Evolutionary conservation across 768 basidiomycete species (phyloP), one percentile per base, ranked within the genome.

Genomic region (Clathrus columnatus): DNA sequence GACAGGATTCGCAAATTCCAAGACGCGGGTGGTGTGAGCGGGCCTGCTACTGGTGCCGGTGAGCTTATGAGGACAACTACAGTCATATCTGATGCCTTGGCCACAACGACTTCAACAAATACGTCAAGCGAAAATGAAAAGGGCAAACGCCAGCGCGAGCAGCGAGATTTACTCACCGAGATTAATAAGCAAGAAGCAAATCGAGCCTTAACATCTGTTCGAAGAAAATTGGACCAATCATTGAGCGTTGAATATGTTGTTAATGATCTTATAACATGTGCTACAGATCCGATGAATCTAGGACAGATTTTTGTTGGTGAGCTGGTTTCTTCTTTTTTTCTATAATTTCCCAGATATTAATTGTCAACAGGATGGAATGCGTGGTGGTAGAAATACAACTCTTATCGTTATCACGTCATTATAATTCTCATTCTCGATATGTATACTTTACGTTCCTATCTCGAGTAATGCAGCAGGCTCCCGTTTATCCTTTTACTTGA

Each of bases 201-300:
- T 67, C 83, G 92, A 29, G 93, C 94, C 0, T 71, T 99, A 59
- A 80, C 72, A 30, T 79, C 82, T 29, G 92, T 98, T 32, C 74
- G 81, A 10, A 75, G 81, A 52, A 98, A 98, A 69, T 75, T 99
- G 42, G 83, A 90, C 65, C 85, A 84, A 64, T 76, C 81, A 3
- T 74, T 97, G 59, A 94, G 91, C 63, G 88, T 95, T 23, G 89
- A 95, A 66, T 93, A 90, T 62, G 89, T 85, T 5, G 91, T 99
- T 58, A 96, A 95, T 71, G 85, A 91, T 67, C 79, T 98, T 41
- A 85, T 98, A 57, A 83, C 88, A 18, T 83, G 89, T 64, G 95
- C 95, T 32, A 90, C 84, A 21, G 89, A 95, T 63, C 66, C 72
- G 1, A 72, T 71, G 47, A 91, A 91, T 66, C 70, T 97, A 18